Evolutionary conservation across 805 yeast genomes (phyloP), one percentile per base, ranked within the genome.

Genomic region (Scheffersomyces spartinae): DNA sequence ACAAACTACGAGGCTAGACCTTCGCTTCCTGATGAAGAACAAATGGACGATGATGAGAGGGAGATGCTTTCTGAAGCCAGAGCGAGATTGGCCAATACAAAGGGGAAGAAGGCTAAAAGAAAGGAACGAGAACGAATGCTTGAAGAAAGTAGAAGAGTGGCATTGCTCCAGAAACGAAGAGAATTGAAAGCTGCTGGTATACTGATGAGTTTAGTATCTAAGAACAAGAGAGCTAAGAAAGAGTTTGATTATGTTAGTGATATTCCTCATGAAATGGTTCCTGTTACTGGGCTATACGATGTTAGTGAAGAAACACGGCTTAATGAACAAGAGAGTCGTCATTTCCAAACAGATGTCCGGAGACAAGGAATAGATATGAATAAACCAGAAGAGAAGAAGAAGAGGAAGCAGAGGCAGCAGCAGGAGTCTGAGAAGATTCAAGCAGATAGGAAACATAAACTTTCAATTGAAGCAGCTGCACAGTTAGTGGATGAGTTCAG

Each of bases 51-150:
- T 21, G 95, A 83, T 31, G 95, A 88, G 41, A 56, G 68, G 29
- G 96, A 88, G 47, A 84, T 86, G 95, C 50, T 86, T 6, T 72
- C 83, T n/a, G 98, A 91, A 45, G 98, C 98, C 1, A 68, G 78
- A 24, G 94, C 95, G 2, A 68, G 98, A 38, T 56, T 88, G 35
- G 82, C 94, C 8, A 86, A 84, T 40, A 85, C 96, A 0, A 84
- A 80, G 47, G 98, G 97, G 32, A 85, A 86, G 38, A 88, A 88
- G 49, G 95, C 96, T 0, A 82, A 86, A 31, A 55, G 97, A 31
- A 84, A 86, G 44, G 82, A 77, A 2, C 61, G 96, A 30, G 97
- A 88, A 45, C 58, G 91, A 26, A 65, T 81, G 68, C 54, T 84
- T 23, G 81, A 75, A 25, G 94, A 85, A 42, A 79, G 83, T 31